Percentiles rank a stretch among this genome's conserved stretches.
phyloP scores from a whole-genome alignment of 1,284 basidiomycete species.

The Mycosarcoma mackinlayi region DNA sequence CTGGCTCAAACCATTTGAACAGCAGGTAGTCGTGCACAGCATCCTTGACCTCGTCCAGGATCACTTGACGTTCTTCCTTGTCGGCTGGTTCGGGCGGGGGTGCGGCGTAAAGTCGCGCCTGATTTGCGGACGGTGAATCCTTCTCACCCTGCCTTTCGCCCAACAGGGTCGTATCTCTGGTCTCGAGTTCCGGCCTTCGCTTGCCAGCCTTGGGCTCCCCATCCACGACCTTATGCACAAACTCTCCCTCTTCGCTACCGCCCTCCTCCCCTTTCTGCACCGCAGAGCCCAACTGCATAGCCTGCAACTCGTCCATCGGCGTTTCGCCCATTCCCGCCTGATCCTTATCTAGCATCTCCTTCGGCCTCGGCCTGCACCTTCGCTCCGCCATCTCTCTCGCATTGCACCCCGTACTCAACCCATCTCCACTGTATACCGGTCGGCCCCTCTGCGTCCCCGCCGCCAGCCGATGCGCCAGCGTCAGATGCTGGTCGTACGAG shows the following conservation, averaged over 20 bases:
- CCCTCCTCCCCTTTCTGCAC: background rate
- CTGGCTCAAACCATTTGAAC: slow-evolving; percentile 64
- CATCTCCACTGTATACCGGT: slow-evolving; percentile 54
- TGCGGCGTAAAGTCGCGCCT: background rate
- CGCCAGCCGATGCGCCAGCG: slow-evolving; percentile 61
- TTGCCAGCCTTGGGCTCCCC: slow-evolving; percentile 11
- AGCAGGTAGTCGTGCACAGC: slow-evolving; percentile 62
- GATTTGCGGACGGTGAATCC: no score
- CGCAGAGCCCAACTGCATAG: slow-evolving; percentile 1
- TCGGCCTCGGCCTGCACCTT: slow-evolving; percentile 48
- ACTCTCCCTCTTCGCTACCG: background rate
- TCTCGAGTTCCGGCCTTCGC: background rate
- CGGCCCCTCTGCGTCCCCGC: slow-evolving; percentile 44
- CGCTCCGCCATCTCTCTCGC: slow-evolving; percentile 48
- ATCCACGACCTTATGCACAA: slow-evolving; percentile 5
- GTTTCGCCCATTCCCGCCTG: slow-evolving; percentile 12
- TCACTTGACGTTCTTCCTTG: slow-evolving; percentile 50
- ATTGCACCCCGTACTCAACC: slow-evolving; percentile 32
- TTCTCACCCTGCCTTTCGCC: background rate
- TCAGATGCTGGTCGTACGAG: slow-evolving; percentile 63
- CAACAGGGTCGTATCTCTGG: background rate
- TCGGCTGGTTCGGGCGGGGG: slow-evolving; percentile 15
- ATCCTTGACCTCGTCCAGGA: slow-evolving; percentile 61
- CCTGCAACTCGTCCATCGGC: slow-evolving; percentile 15
- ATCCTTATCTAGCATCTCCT: slow-evolving; percentile 27